Percentiles rank a stretch among this genome's conserved stretches.
phyloP scores from a whole-genome alignment of 306 rosid genomes.

The Lagenaria siceraria region DNA sequence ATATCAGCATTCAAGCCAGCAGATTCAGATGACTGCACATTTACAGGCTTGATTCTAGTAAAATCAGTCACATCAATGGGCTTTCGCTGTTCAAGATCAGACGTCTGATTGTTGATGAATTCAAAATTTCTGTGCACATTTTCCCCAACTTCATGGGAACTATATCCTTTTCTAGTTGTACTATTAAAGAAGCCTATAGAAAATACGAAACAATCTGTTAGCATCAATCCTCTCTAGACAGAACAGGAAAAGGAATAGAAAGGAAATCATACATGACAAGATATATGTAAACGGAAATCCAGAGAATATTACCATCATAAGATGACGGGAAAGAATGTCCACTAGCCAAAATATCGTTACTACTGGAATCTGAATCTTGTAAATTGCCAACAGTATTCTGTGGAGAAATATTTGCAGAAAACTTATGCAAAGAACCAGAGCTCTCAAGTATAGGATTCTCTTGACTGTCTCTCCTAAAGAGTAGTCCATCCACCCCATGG shows the following conservation, averaged over 20 bases:
- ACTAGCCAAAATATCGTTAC: conserved; percentile 23
- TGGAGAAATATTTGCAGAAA: conserved; percentile 28
- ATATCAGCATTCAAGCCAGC: conserved; percentile 23
- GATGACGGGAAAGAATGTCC: conserved; percentile 21
- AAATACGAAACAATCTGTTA: conserved; percentile 8
- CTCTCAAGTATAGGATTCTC: conserved; percentile 31
- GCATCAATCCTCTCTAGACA: conserved; percentile 13
- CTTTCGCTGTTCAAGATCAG: conserved; percentile 25
- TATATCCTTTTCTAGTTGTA: conserved; percentile 8
- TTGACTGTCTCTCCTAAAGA: conserved; percentile 27
- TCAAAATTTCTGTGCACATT: conserved; percentile 20
- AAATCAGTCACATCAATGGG: conserved; percentile 22
- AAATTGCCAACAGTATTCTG: conserved; percentile 36
- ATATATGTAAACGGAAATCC: conserved; percentile 7
- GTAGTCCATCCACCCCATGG: conserved; percentile 29
- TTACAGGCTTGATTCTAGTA: conserved; percentile 21
- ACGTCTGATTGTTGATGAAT: conserved; percentile 24
- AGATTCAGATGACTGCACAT: conserved; percentile 31
- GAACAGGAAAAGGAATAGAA: background rate
- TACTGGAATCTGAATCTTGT: conserved; percentile 28
- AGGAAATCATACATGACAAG: background rate
- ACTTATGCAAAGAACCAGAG: conserved; percentile 25
- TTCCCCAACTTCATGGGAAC: conserved; percentile 28
- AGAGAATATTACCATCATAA: conserved; percentile 39
- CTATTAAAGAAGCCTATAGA: conserved; percentile 16